Percentiles rank a stretch among this genome's conserved stretches.
Conservation (phyloP, 179 eudicot genomes). For the Heliamphora pulchella region DNA sequence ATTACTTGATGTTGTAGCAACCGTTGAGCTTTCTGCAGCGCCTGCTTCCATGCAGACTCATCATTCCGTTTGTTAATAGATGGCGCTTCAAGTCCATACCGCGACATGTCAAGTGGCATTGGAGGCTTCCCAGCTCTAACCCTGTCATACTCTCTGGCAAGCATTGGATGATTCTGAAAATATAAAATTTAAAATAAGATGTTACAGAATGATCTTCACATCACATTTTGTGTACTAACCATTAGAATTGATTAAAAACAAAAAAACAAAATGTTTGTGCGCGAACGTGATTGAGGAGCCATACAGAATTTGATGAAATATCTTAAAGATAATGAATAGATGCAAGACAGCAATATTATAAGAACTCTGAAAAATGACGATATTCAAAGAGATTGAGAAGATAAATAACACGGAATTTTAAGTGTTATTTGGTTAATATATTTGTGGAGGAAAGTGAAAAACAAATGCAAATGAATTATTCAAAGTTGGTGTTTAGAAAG, state of each 20-base stretch:
- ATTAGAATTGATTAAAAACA: not conserved
- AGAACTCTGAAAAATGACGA: no score
- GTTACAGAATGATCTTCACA: not conserved
- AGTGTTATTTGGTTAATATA: no score
- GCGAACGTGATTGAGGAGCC: no score
- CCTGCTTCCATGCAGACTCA: slow-evolving; percentile 86
- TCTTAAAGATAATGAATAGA: no score
- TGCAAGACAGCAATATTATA: no score
- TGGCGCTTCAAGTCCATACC: slow-evolving; percentile 76
- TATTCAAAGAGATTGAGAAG: no score
- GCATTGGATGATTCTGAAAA: slow-evolving; percentile 83
- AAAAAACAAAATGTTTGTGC: not conserved
- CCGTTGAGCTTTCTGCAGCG: slow-evolving; percentile 80
- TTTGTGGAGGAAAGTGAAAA: no score
- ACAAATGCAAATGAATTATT: no score
- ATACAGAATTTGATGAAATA: no score
- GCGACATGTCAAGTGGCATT: slow-evolving; percentile 73
- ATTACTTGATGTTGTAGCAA: slow-evolving; percentile 83
- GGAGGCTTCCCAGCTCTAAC: slow-evolving; percentile 90
- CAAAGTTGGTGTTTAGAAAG: no score
- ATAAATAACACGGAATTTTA: no score
- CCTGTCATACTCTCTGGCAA: slow-evolving; percentile 89
- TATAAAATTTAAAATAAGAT: slow-evolving; percentile 1
- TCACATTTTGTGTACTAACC: not conserved
- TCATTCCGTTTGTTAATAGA: slow-evolving; percentile 66